Percentiles rank a stretch among this genome's conserved stretches.
Evolutionary conservation across 768 basidiomycete genomes (phyloP).

Genomic region (Tylopilus vinaceipallidus): DNA sequence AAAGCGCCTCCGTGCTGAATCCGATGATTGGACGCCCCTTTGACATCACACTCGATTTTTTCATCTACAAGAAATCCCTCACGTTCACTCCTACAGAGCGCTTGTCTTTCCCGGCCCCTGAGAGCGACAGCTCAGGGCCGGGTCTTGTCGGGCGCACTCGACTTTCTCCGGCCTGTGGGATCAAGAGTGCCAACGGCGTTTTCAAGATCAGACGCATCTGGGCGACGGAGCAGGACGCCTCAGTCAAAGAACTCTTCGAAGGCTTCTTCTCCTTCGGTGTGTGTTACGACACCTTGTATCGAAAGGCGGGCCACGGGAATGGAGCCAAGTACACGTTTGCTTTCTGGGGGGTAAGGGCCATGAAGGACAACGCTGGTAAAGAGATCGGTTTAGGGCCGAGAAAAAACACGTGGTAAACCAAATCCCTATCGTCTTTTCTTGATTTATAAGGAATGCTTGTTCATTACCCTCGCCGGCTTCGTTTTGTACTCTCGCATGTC

Average conservation of each 20-base stretch:
- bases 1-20: slow-evolving; percentile 27
- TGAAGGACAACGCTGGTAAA: slow-evolving; percentile 31
- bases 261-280: slow-evolving; percentile 38
- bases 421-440: background rate
- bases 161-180: slow-evolving; percentile 30
- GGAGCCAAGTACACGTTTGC: slow-evolving; percentile 30
- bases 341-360: slow-evolving; percentile 40
- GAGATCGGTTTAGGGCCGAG: slow-evolving; percentile 35
- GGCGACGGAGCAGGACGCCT: slow-evolving; percentile 21
- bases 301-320: slow-evolving; percentile 35
- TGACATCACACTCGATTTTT: slow-evolving; percentile 27
- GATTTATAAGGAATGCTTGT: slow-evolving; percentile 4
- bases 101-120: slow-evolving; percentile 24
- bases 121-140: slow-evolving; percentile 19
- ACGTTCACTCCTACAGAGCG: slow-evolving; percentile 29
- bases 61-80: slow-evolving; percentile 26
- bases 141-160: slow-evolving; percentile 30
- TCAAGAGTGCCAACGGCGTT: slow-evolving; percentile 32
- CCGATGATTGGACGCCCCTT: slow-evolving; percentile 38
- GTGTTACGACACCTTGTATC: slow-evolving; percentile 33
- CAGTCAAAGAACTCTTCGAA: slow-evolving; percentile 37
- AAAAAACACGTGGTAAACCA: slow-evolving; percentile 12
- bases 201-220: slow-evolving; percentile 38
- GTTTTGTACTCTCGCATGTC: background rate
- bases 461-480: background rate